phyloP scores from a whole-genome alignment of 208 protist genomes.

The Angomonas desouzai region DNA sequence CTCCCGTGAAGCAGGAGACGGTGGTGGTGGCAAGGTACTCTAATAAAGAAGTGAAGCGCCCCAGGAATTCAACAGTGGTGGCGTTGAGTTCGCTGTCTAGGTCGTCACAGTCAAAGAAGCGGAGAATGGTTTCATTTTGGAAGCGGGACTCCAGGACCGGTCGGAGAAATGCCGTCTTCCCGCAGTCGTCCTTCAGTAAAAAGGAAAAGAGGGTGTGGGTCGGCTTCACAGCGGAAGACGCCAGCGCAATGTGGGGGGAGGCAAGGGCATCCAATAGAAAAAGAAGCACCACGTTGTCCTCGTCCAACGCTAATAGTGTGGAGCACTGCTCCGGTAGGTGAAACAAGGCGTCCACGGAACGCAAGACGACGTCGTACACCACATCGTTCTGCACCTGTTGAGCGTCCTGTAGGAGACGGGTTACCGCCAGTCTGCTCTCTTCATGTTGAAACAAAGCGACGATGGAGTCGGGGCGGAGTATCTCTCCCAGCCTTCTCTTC shows the following conservation, averaged over 20 bases:
- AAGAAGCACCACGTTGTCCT: constrained; percentile 5
- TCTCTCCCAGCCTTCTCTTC: constrained; percentile 16
- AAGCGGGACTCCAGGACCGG: constrained; percentile 33
- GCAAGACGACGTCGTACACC: neutral
- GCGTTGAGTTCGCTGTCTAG: constrained; percentile 40
- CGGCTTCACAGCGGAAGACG: constrained; percentile 14
- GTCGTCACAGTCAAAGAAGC: constrained; percentile 68
- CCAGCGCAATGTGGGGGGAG: constrained; percentile 21
- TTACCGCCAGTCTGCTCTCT: neutral
- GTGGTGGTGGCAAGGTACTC: constrained; percentile 41
- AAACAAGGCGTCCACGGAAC: neutral
- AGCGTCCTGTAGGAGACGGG: neutral
- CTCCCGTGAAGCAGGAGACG: constrained; percentile 36
- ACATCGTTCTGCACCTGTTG: neutral
- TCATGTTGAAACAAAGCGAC: neutral
- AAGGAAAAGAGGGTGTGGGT: constrained; percentile 23
- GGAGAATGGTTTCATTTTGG: constrained; percentile 44
- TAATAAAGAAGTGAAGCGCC: constrained; percentile 36
- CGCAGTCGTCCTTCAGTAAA: constrained; percentile 9
- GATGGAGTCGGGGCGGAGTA: constrained; percentile 14
- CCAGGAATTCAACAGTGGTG: constrained; percentile 34
- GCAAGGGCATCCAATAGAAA: constrained; percentile 32
- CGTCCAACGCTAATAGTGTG: neutral
- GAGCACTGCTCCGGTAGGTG: neutral
- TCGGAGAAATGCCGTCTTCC: constrained; percentile 21